Evolutionary conservation across 2,329 filamentous ascomycete species (phyloP).

Genomic region (Paecilomyces fulvus): DNA sequence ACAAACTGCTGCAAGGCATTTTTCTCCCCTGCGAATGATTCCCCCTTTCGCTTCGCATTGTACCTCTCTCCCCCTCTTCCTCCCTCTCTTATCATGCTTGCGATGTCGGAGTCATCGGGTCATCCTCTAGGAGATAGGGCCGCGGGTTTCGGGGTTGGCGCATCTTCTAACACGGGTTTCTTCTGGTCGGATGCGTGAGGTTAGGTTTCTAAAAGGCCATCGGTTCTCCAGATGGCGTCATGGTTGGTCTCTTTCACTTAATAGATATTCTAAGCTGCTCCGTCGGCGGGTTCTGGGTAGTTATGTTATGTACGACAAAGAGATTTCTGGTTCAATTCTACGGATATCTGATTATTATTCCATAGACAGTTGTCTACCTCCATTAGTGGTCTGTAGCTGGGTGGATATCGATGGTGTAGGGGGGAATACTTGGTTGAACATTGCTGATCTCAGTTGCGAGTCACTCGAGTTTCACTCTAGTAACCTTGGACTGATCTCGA

Average conservation of each 20-base stretch:
- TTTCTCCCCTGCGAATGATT: conserved; percentile 18
- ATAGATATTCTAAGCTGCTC: not conserved
- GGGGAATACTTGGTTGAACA: too few species aligned
- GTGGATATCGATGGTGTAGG: too few species aligned
- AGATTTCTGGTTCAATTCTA: not conserved
- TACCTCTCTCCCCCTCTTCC: conserved; percentile 5
- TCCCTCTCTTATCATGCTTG: conserved; percentile 7
- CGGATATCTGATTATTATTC: not conserved
- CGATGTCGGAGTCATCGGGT: not conserved
- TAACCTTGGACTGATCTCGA: too few species aligned
- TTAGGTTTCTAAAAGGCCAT: not conserved
- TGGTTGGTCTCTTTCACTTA: not conserved
- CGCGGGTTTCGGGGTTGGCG: not conserved
- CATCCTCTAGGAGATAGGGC: not conserved
- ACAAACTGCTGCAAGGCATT: not conserved
- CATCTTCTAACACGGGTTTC: not conserved
- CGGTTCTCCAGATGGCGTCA: not conserved
- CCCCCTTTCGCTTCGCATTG: conserved; percentile 16
- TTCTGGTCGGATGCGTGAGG: not conserved
- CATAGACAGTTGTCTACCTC: not conserved
- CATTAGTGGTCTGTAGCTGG: too few species aligned
- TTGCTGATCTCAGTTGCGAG: too few species aligned
- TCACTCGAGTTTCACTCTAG: too few species aligned
- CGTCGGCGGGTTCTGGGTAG: not conserved
- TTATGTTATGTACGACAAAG: not conserved